Conservation (phyloP, 2,329 filamentous ascomycete genomes). For the Microcyclospora tardicrescens region DNA sequence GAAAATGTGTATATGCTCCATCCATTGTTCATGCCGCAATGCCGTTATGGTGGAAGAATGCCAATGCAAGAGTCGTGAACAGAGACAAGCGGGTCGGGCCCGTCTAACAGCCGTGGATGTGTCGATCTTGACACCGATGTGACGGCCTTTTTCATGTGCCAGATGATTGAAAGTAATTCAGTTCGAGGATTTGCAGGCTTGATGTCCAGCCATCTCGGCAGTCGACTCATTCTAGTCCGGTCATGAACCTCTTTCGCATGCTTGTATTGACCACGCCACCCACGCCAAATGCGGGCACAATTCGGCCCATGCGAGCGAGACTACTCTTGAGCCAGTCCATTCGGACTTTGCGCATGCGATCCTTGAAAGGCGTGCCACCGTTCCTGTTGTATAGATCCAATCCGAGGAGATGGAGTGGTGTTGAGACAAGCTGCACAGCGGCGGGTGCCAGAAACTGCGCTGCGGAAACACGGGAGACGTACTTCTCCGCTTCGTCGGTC, state of each 20-base stretch:
- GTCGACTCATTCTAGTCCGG: conserved; percentile 33
- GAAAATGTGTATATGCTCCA: no score
- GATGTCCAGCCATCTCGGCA: no score
- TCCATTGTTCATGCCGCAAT: no score
- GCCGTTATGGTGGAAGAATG: no score
- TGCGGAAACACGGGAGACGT: conserved; percentile 36
- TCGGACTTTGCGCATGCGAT: conserved; percentile 55
- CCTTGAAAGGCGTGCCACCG: conserved; percentile 35
- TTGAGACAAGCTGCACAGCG: conserved; percentile 63
- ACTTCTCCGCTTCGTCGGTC: conserved; percentile 31
- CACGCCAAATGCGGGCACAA: conserved; percentile 78
- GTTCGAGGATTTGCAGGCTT: no score
- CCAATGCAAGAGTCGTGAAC: no score
- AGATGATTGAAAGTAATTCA: no score
- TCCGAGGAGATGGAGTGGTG: conserved; percentile 73
- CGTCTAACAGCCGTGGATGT: no score
- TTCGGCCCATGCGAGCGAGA: conserved; percentile 65
- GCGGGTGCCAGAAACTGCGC: conserved; percentile 76
- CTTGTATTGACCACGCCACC: conserved; percentile 76
- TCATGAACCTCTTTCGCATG: conserved; percentile 56
- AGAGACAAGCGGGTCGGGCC: no score
- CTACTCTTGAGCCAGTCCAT: conserved; percentile 65
- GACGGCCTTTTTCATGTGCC: no score
- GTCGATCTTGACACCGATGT: no score
- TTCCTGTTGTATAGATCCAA: conserved; percentile 73